Conservation (phyloP, 2,329 filamentous ascomycete genomes). For the Tolypocladium ovalisporum region DNA sequence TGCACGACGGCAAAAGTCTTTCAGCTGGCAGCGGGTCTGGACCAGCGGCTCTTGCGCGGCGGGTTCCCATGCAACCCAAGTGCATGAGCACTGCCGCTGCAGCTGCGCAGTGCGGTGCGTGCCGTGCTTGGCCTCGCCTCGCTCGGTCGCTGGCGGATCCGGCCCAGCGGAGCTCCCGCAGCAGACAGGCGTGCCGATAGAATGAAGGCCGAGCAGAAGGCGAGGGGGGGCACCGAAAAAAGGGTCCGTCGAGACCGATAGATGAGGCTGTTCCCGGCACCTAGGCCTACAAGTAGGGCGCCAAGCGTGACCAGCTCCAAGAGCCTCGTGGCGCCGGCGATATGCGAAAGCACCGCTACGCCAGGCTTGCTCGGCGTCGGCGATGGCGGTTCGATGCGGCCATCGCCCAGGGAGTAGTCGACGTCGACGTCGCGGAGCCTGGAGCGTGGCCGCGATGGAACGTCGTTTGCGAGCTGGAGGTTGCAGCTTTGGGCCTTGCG, state of each 20-base stretch:
- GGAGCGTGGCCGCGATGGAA: not conserved
- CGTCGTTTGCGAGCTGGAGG: not conserved
- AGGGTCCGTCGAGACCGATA: not conserved
- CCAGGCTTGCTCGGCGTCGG: not conserved
- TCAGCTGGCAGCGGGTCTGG: not conserved
- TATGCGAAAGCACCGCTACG: not conserved
- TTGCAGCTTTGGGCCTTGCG: not conserved
- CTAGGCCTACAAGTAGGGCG: not conserved
- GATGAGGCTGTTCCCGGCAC: not conserved
- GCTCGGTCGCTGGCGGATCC: not conserved
- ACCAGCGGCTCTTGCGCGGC: not conserved
- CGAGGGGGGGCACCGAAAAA: not conserved
- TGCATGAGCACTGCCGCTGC: not conserved
- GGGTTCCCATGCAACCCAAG: not conserved
- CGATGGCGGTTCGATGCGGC: not conserved
- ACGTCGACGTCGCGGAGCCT: not conserved
- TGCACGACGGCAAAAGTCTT: not conserved
- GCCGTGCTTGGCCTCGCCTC: not conserved
- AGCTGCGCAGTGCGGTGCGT: not conserved
- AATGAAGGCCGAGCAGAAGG: not conserved
- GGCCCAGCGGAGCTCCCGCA: not conserved
- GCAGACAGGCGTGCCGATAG: not conserved
- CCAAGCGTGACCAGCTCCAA: not conserved
- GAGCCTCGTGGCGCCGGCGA: not conserved
- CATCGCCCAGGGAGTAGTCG: not conserved